Percentiles rank a stretch among this genome's conserved stretches.
phyloP scores from a whole-genome alignment of 73 alveolate species.

The Tetrahymena elliotti region DNA sequence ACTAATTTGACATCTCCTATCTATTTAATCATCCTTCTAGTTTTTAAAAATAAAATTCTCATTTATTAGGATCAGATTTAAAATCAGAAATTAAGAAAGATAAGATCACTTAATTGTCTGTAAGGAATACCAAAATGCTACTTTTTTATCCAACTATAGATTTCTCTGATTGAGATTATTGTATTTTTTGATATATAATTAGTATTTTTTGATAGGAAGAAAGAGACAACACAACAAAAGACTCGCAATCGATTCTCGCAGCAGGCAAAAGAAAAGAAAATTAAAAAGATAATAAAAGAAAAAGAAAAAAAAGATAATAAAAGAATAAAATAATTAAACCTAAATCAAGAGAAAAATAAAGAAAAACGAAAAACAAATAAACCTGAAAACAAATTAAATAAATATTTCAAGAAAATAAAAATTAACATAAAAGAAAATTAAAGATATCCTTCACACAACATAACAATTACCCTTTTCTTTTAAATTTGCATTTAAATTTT shows the following conservation, averaged over 20 bases:
- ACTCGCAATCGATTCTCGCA: slow-evolving; percentile 1
- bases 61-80: neutral
- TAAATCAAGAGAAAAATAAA: neutral
- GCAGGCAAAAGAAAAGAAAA: neutral
- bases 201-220: neutral
- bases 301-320: neutral
- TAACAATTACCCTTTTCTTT: no score
- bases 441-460: no score
- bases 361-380: neutral
- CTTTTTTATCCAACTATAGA: neutral
- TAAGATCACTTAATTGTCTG: neutral
- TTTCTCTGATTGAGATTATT: neutral
- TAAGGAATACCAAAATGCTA: neutral
- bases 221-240: neutral
- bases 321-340: neutral
- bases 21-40: neutral
- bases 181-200: neutral
- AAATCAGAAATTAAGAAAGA: neutral
- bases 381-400: neutral
- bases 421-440: neutral
- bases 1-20: neutral
- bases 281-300: neutral
- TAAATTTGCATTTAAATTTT: no score
- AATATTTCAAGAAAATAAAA: neutral
- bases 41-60: neutral